Conservation (phyloP, 495 filamentous ascomycete genomes). For the Aspergillus steynii region DNA sequence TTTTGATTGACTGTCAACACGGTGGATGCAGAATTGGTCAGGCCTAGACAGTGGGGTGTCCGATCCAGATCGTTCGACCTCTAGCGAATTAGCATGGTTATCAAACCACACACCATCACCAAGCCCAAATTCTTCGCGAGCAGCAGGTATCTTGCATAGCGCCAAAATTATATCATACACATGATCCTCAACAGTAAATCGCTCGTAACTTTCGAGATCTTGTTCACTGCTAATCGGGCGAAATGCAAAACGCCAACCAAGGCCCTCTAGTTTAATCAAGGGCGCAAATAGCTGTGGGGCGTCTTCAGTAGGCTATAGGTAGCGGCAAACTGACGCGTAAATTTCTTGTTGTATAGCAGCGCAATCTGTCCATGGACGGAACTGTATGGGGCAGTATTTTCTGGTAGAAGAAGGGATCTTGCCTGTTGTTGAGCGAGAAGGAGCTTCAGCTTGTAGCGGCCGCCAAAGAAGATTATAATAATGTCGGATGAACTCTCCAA, state of each 20-base stretch:
- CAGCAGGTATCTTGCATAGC: conserved; percentile 28
- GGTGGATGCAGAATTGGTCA: conserved; percentile 27
- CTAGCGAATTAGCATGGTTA: conserved; percentile 25
- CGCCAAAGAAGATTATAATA: no score
- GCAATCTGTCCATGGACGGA: conserved; percentile 32
- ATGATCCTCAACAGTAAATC: conserved; percentile 27
- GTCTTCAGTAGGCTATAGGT: conserved; percentile 24
- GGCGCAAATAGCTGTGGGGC: conserved; percentile 24
- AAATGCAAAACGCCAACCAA: conserved; percentile 14
- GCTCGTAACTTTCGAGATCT: conserved; percentile 34
- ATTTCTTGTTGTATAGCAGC: conserved; percentile 26
- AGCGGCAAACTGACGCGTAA: conserved; percentile 24
- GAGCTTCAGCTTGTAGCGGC: no score
- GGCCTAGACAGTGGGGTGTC: conserved; percentile 12
- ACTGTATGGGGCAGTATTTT: conserved; percentile 30
- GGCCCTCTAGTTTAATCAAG: conserved; percentile 22
- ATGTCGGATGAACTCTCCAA: no score
- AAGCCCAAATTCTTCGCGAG: conserved; percentile 26
- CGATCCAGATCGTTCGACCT: conserved; percentile 5
- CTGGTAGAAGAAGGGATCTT: no score
- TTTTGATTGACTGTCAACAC: conserved; percentile 19
- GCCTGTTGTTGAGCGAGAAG: no score
- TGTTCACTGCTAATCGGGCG: conserved; percentile 32
- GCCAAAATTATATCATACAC: conserved; percentile 21
- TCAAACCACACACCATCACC: conserved; percentile 27